Percentiles rank a stretch among this genome's conserved stretches.
Evolutionary conservation across 169 alveolate genomes (phyloP).

Genomic region (Eimeria necatrix): DNA sequence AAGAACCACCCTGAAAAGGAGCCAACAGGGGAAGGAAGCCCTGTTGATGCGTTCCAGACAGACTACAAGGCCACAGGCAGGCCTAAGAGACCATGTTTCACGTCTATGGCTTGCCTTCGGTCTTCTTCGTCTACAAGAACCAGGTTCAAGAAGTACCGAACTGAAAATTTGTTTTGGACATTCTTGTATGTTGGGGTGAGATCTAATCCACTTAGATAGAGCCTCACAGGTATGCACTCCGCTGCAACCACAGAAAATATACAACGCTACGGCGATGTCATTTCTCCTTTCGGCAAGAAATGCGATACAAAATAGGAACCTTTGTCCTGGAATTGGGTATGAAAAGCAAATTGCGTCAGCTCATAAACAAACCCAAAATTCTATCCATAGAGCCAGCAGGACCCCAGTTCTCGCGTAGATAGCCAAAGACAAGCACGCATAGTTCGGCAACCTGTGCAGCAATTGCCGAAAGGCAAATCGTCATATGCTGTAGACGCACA

Average conservation of each 20-base stretch:
- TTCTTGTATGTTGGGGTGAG: conserved; percentile 98
- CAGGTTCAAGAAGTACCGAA: conserved; percentile 97
- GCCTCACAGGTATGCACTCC: conserved; percentile 98
- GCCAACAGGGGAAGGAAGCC: neutral
- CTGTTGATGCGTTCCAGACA: neutral
- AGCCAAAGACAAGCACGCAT: too few species aligned
- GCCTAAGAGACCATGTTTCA: too few species aligned
- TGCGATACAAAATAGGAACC: neutral
- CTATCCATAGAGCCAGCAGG: neutral
- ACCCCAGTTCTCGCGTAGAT: neutral
- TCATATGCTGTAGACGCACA: conserved; percentile 78
- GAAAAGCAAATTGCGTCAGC: neutral
- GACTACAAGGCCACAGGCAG: too few species aligned
- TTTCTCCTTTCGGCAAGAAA: neutral
- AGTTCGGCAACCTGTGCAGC: too few species aligned
- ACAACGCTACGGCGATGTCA: neutral
- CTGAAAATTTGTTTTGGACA: conserved; percentile 96
- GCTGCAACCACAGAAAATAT: conserved; percentile 81
- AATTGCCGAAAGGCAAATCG: neutral
- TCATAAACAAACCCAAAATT: neutral
- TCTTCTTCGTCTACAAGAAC: conserved; percentile 99
- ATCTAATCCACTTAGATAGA: conserved; percentile 97
- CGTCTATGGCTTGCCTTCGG: conserved; percentile 86
- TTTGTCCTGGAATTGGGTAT: neutral
- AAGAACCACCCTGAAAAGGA: neutral